phyloP scores from a whole-genome alignment of 148 eudicot genomes.

The Rhododendron ferrugineum region DNA sequence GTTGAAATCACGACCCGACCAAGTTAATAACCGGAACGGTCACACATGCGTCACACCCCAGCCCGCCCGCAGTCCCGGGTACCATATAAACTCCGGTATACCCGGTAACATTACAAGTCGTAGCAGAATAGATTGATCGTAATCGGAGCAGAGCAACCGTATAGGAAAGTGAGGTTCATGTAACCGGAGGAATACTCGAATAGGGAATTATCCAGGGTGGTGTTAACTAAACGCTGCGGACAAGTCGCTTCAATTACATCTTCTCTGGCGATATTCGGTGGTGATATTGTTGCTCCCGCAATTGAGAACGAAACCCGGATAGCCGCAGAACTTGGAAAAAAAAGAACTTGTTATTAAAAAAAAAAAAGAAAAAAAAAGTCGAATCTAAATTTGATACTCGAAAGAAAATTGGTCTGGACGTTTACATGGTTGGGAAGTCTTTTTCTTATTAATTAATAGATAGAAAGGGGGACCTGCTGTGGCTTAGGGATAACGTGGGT shows the following conservation, averaged over 20 bases:
- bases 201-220: constrained; percentile 25
- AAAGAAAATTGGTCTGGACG: too few relatives aligned
- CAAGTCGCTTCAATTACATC: constrained; percentile 23
- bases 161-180: constrained; percentile 20
- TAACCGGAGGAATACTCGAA: constrained; percentile 15
- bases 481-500: too few relatives aligned
- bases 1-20: constrained; percentile 1
- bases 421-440: too few relatives aligned
- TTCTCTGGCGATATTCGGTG: constrained; percentile 18
- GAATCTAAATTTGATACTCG: too few relatives aligned
- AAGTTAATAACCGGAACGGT: constrained; percentile 12
- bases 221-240: constrained; percentile 24
- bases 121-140: not conserved
- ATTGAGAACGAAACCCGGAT: constrained; percentile 27
- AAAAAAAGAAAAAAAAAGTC: not conserved
- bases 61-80: constrained; percentile 9
- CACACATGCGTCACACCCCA: constrained; percentile 20
- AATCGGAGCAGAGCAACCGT: constrained; percentile 20
- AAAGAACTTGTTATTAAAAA: not conserved
- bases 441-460: too few relatives aligned
- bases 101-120: constrained; percentile 4
- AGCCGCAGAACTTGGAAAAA: constrained; percentile 14
- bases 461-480: too few relatives aligned
- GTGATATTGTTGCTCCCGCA: constrained; percentile 7
- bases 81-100: not conserved